Percentiles rank a stretch among this genome's conserved stretches.
These are phyloP conservation scores for Fusarium setosum DNA, from an alignment of 2,329 filamentous ascomycete species.

Conservation along the genomic window DNA sequence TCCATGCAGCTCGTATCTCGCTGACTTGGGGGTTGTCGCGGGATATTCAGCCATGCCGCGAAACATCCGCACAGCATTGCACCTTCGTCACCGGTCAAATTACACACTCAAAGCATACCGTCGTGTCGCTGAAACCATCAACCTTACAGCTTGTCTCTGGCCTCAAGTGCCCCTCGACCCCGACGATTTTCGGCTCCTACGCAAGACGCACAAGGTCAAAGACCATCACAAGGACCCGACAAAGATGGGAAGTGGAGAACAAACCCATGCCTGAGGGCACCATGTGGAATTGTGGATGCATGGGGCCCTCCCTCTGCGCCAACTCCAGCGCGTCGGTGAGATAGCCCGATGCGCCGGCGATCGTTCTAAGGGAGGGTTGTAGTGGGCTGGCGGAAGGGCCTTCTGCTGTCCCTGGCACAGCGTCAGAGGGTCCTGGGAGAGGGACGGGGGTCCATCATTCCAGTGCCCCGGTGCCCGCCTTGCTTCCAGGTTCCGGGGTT, in stretches of 20 bases:
- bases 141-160: not conserved
- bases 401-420: constrained; percentile 30
- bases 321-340: constrained; percentile 39
- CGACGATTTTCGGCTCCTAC: constrained; percentile 28
- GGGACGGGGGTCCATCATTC: constrained; percentile 36
- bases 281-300: constrained; percentile 35
- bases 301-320: constrained; percentile 10
- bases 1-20: not conserved
- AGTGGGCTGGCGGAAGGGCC: constrained; percentile 16
- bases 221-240: constrained; percentile 6
- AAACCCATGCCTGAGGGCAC: constrained; percentile 14
- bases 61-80: constrained; percentile 1
- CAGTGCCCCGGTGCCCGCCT: constrained; percentile 37
- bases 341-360: constrained; percentile 39
- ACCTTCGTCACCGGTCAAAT: not conserved
- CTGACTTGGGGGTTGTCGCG: not conserved
- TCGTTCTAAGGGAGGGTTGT: constrained; percentile 32
- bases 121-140: not conserved
- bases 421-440: constrained; percentile 9
- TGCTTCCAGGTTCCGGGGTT: constrained; percentile 30
- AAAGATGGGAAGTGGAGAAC: constrained; percentile 20
- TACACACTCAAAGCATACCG: not conserved
- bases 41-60: constrained; percentile 5
- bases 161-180: not conserved
- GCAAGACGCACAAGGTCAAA: not conserved